Base-by-base conservation (phyloP, 352 stramenopile genomes). In the Globisporangium takayamanum region DNA sequence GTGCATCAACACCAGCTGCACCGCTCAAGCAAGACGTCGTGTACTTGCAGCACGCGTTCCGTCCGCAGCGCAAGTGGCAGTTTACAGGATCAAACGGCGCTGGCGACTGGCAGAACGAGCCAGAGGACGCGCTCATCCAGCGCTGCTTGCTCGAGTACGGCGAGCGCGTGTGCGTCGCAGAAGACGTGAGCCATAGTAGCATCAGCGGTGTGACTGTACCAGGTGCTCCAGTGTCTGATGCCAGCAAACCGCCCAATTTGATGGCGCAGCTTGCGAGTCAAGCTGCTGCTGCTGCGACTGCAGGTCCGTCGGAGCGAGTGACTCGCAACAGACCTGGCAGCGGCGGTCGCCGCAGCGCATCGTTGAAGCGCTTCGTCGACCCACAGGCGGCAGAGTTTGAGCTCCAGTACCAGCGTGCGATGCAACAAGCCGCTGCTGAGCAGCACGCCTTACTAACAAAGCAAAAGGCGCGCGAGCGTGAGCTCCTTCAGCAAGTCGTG, bases 111-210 rank as follows among this genome's bases (percentile, higher is more conserved):
- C 60, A 69, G 25, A 60, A 72, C 0, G 73, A 89, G 6, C 53
- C 63, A 12, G 84, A 94, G 33, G 79, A 94, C 58, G 79, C 73
- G 36, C 57, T 87, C 36, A 80, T 92, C 57, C 84, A 94, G 57
- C 70, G 74, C n/a, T 94, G 84, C 57, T 67, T 94, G 55, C 59
- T 94, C 12, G 84, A 94, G 57, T 94, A 90, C 59, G 84, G 84
- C 54, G 81, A 94, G 60, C 67, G 74, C 22, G 69, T 90, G 22
- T 49, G 53, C 15, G 47, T 55, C 20, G 53, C 52, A 45, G 39
- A 3, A 1, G 48, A 11, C 0, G 25, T n/a, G 53, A 71, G 12
- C 36, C 12, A 2, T 2, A 22, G 39, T 25, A 10, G 49, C 25
- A 28, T 58, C 63, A 5, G 8, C 18, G n/a, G 7, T 39, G 33